These are phyloP conservation scores for Calocybe cyanea DNA, from an alignment of 768 basidiomycete genomes.

Conservation along the genomic window DNA sequence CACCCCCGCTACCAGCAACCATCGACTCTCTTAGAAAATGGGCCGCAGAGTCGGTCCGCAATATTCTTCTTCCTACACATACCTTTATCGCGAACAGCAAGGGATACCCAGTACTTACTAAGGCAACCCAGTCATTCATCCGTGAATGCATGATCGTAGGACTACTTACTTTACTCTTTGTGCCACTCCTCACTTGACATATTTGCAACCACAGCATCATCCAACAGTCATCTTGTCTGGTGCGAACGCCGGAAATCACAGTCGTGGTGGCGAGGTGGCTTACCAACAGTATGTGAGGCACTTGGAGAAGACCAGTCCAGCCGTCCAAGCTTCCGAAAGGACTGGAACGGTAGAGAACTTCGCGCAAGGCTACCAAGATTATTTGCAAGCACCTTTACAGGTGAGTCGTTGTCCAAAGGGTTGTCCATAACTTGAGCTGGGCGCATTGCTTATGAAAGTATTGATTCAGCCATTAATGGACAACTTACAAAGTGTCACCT, in stretches of 20 bases:
- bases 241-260: conserved; percentile 61
- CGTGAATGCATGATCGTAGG: conserved; percentile 84
- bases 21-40: conserved; percentile 78
- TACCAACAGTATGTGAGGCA: conserved; percentile 89
- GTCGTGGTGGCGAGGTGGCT: conserved; percentile 76
- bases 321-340: conserved; percentile 58
- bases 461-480: conserved; percentile 85
- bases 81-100: conserved; percentile 94
- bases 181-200: conserved; percentile 5
- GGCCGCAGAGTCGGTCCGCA: conserved; percentile 89
- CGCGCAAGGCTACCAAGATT: conserved; percentile 92
- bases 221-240: conserved; percentile 83
- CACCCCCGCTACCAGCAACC: conserved; percentile 80
- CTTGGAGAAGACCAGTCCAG: conserved; percentile 73
- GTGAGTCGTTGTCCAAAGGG: conserved; percentile 26
- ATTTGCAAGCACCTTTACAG: conserved; percentile 91
- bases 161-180: conserved; percentile 1
- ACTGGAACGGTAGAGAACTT: conserved; percentile 84
- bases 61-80: conserved; percentile 84
- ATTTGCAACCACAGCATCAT: conserved; percentile 55
- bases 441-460: conserved; percentile 5
- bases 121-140: conserved; percentile 88
- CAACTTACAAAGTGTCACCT: conserved; percentile 91
- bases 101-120: conserved; percentile 95
- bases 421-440: not conserved